Evolutionary conservation across 2,329 filamentous ascomycete genomes (phyloP).

Genomic region (Penicillium sp.): DNA sequence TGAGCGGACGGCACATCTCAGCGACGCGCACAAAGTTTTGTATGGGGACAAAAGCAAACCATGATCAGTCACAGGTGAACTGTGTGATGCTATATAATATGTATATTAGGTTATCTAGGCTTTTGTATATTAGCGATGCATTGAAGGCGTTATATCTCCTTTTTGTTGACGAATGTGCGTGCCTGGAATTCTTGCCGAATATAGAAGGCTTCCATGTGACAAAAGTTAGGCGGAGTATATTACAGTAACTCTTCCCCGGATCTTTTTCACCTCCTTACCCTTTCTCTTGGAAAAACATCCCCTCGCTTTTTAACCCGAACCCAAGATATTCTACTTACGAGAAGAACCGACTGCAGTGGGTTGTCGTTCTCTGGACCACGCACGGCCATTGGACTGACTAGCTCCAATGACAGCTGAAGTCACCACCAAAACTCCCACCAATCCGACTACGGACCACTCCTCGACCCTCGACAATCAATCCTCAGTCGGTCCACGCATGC

Average conservation of each 20-base stretch:
- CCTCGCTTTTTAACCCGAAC: neutral
- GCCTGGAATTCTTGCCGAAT: neutral
- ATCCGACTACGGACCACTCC: constrained; percentile 5
- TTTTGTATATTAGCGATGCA: constrained; percentile 1
- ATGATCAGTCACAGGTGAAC: neutral
- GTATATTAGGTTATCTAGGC: neutral
- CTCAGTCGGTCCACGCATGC: constrained; percentile 2
- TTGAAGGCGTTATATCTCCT: neutral
- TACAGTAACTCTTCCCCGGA: neutral
- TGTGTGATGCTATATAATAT: neutral
- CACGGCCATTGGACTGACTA: neutral
- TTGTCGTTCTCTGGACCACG: neutral
- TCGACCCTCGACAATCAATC: constrained; percentile 4
- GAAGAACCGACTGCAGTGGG: neutral
- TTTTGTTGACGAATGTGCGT: neutral
- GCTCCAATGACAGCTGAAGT: neutral
- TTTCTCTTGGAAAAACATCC: neutral
- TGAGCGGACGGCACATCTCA: constrained; percentile 39
- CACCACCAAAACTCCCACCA: constrained; percentile 6
- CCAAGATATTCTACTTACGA: neutral
- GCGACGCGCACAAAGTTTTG: constrained; percentile 35
- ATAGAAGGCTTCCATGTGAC: neutral
- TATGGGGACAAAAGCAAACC: constrained; percentile 22
- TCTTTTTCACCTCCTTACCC: neutral
- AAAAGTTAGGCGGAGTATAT: neutral